These are phyloP conservation scores for Acacia pycnantha DNA, from an alignment of 331 rosid genomes.

Conservation along the genomic window DNA sequence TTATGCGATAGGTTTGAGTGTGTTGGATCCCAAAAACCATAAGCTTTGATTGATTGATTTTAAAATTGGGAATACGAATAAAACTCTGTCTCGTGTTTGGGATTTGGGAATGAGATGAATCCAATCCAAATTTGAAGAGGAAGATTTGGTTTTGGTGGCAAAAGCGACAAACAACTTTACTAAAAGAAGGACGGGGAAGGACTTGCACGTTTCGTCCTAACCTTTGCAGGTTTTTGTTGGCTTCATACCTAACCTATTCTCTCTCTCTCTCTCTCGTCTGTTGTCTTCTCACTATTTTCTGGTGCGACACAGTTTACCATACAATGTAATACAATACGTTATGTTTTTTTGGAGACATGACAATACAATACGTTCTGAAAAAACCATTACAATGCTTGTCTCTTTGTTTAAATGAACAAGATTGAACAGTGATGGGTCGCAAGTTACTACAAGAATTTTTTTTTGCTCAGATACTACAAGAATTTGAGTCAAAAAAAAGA, in stretches of 20 bases:
- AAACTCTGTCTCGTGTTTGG: background rate
- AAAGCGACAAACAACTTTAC: conserved; percentile 12
- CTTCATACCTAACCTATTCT: background rate
- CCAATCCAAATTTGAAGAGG: background rate
- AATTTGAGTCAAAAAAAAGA: background rate
- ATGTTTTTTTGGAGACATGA: background rate
- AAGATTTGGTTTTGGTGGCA: background rate
- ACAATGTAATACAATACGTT: background rate
- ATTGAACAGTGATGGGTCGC: background rate
- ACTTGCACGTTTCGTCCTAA: conserved; percentile 35
- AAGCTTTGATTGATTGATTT: conserved; percentile 16
- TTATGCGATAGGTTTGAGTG: background rate
- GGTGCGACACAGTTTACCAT: background rate
- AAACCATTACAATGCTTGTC: background rate
- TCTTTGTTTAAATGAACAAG: background rate
- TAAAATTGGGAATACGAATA: background rate
- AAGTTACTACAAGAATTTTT: background rate
- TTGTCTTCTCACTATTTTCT: background rate
- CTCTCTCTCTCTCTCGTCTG: background rate
- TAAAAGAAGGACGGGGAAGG: conserved; percentile 30
- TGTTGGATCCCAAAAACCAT: background rate
- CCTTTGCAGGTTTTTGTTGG: conserved; percentile 13
- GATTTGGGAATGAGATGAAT: background rate
- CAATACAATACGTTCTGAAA: background rate
- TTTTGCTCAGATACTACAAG: too few relatives aligned